phyloP scores from a whole-genome alignment of 2,329 filamentous ascomycete species.

The Curvularia sp. region DNA sequence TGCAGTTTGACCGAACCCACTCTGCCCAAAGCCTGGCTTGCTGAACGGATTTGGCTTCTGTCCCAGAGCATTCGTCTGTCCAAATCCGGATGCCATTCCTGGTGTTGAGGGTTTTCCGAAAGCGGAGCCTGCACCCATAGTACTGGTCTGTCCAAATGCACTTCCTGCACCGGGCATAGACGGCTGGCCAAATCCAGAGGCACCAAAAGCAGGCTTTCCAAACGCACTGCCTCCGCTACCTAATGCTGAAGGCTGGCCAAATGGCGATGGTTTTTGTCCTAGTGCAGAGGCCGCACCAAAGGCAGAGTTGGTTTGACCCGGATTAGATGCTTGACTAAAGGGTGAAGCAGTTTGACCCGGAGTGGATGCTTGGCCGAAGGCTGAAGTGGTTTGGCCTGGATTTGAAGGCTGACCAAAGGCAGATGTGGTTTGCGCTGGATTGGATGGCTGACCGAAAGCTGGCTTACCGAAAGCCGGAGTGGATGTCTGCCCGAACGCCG shows the following conservation, averaged over 20 bases:
- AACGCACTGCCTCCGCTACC: slow-evolving; percentile 45
- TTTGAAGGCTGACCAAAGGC: slow-evolving; percentile 11
- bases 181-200: slow-evolving; percentile 52
- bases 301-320: slow-evolving; percentile 23
- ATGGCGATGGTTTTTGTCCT: slow-evolving; percentile 35
- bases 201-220: slow-evolving; percentile 47
- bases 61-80: slow-evolving; percentile 38
- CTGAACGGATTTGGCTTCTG: slow-evolving; percentile 51
- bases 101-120: slow-evolving; percentile 48
- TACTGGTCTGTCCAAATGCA: slow-evolving; percentile 33
- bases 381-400: slow-evolving; percentile 21
- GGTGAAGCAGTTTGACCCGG: slow-evolving; percentile 24
- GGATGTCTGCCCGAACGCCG: slow-evolving; percentile 49
- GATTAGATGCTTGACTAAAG: slow-evolving; percentile 52
- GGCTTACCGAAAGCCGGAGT: slow-evolving; percentile 45
- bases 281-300: slow-evolving; percentile 53
- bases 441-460: slow-evolving; percentile 53
- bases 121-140: slow-evolving; percentile 29
- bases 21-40: slow-evolving; percentile 48
- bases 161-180: slow-evolving; percentile 38
- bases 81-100: slow-evolving; percentile 41
- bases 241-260: slow-evolving; percentile 42
- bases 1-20: slow-evolving; percentile 55
- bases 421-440: slow-evolving; percentile 24
- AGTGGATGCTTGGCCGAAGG: slow-evolving; percentile 54